Conservation (phyloP, 2,329 filamentous ascomycete genomes). For the Purpureocillium lavendulum region DNA sequence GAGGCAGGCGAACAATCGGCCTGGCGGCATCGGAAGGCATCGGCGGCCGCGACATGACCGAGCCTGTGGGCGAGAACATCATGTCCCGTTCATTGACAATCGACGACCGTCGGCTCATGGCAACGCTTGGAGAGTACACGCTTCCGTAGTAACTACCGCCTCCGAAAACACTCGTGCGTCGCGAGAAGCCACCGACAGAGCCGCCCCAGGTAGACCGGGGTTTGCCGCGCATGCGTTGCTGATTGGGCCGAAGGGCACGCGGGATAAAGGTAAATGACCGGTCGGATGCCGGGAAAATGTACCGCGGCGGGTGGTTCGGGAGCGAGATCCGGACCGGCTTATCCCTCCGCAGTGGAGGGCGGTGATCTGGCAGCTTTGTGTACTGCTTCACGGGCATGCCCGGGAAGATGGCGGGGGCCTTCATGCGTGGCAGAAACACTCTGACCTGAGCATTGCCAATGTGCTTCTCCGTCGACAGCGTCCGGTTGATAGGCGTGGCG, state of each 20-base stretch:
- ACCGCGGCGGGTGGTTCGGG: constrained; percentile 68
- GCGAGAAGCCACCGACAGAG: constrained; percentile 59
- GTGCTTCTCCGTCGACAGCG: constrained; percentile 74
- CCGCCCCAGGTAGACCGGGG: constrained; percentile 63
- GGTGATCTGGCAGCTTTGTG: constrained; percentile 88
- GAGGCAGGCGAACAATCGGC: constrained; percentile 78
- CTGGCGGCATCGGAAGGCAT: constrained; percentile 52
- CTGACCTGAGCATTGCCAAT: constrained; percentile 81
- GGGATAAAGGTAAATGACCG: constrained; percentile 98
- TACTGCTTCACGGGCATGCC: constrained; percentile 81
- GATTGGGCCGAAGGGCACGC: constrained; percentile 83
- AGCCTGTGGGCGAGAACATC: constrained; percentile 73
- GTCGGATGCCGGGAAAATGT: constrained; percentile 84
- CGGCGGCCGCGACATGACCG: constrained; percentile 61
- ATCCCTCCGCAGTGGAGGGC: constrained; percentile 86
- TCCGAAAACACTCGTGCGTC: constrained; percentile 73
- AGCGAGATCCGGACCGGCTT: constrained; percentile 94
- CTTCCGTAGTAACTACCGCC: constrained; percentile 61
- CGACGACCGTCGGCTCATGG: constrained; percentile 87
- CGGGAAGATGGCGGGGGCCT: constrained; percentile 60
- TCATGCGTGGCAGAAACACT: constrained; percentile 71
- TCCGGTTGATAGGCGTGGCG: constrained; percentile 60
- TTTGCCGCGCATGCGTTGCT: constrained; percentile 66
- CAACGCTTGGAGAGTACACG: constrained; percentile 76
- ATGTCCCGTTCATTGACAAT: constrained; percentile 57